phyloP scores from a whole-genome alignment of 768 basidiomycete genomes.

The Russula sp. region DNA sequence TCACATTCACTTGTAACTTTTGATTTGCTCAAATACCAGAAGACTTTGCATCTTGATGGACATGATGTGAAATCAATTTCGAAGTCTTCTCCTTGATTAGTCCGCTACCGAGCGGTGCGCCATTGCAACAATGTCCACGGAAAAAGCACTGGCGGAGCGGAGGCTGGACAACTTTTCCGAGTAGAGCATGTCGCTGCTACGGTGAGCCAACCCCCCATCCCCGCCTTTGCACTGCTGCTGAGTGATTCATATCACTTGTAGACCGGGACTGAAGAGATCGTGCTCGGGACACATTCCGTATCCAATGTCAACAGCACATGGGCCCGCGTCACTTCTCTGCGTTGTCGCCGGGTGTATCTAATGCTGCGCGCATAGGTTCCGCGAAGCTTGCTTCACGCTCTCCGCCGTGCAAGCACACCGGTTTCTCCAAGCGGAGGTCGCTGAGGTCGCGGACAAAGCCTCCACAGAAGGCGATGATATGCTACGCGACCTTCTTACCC shows the following conservation, averaged over 20 bases:
- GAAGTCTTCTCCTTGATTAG: no score
- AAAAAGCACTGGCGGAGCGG: no score
- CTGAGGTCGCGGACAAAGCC: constrained; percentile 63
- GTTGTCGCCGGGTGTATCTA: neutral
- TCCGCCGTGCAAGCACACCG: constrained; percentile 58
- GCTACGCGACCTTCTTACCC: constrained; percentile 52
- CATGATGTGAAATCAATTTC: no score
- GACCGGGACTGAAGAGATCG: constrained; percentile 56
- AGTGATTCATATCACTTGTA: constrained; percentile 28
- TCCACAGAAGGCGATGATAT: constrained; percentile 51
- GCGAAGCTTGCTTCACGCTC: constrained; percentile 70
- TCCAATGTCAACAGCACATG: constrained; percentile 68
- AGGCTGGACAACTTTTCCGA: no score
- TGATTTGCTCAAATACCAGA: no score
- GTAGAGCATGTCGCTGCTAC: no score
- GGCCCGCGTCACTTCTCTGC: neutral
- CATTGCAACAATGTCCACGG: no score
- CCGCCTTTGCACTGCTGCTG: neutral
- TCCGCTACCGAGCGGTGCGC: no score
- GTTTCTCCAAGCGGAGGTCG: constrained; percentile 67
- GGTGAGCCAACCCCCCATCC: constrained; percentile 38
- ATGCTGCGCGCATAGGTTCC: constrained; percentile 47
- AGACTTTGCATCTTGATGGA: no score
- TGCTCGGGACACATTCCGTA: constrained; percentile 57
- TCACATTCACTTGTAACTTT: no score